Conservation (phyloP, 352 stramenopile genomes). For the Pythium sp. region DNA sequence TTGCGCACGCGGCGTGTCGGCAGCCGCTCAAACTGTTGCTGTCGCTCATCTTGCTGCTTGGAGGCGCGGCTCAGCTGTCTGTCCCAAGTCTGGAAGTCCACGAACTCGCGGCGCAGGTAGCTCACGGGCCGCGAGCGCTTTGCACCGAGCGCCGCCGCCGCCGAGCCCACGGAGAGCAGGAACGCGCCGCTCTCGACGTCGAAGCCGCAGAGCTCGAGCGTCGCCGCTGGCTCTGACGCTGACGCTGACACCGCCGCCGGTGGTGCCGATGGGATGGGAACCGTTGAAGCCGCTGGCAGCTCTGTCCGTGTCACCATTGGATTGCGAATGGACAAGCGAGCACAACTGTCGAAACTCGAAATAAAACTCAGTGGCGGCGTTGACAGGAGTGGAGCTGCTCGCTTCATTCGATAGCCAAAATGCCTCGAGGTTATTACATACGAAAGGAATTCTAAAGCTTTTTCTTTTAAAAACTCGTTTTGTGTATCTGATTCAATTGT, state of each 20-base stretch:
- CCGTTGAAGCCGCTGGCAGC: background rate
- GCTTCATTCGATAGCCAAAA: background rate
- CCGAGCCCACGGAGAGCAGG: slow-evolving; percentile 20
- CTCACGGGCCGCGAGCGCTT: slow-evolving; percentile 9
- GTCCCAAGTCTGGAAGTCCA: slow-evolving; percentile 46
- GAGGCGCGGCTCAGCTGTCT: slow-evolving; percentile 21
- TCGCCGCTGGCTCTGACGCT: background rate
- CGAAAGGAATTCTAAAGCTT: no score
- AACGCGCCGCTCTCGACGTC: slow-evolving; percentile 28
- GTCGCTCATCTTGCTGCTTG: background rate
- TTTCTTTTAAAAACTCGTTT: no score
- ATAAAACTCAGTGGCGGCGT: background rate
- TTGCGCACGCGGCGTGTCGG: slow-evolving; percentile 57
- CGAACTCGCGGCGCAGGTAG: slow-evolving; percentile 34
- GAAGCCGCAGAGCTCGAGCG: slow-evolving; percentile 38
- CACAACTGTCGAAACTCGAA: background rate
- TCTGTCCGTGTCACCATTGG: slow-evolving; percentile 7
- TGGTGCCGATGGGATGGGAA: background rate
- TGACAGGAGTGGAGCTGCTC: background rate
- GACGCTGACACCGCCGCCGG: background rate
- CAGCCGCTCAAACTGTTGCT: slow-evolving; percentile 27
- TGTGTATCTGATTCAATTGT: background rate
- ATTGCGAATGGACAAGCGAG: slow-evolving; percentile 1
- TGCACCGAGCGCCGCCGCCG: background rate
- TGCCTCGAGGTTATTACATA: background rate